Base-by-base conservation (phyloP, 805 yeast genomes). In the Nakazawaea molendinolei region DNA sequence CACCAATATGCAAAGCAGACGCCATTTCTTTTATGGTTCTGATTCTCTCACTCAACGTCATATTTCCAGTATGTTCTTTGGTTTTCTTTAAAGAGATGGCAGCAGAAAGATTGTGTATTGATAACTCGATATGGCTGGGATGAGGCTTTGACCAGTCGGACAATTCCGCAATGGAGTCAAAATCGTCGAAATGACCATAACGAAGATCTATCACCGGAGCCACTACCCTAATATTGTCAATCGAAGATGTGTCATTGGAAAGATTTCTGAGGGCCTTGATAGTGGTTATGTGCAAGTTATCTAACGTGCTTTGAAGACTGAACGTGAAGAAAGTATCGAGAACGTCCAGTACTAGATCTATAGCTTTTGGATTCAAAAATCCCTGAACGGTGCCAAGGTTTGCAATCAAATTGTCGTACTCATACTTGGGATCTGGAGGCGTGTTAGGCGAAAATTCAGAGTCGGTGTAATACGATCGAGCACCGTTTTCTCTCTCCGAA, bases 231-330 rank as follows among this genome's bases (percentile, higher is more conserved):
- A 71, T 10, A 40, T 69, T 76, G 18, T 51, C 48, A 5, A 67
- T 61, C n/a, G 53, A 45, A 1, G 66, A 56, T 9, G 27, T 37
- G 2, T 60, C 55, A 4, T 46, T 38, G 30, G 68, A 48, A 16
- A 58, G 51, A 6, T 34, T 34, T 18, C 62, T 56, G 18, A 84
- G 53, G 7, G 60, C 56, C 23, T 56, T 53, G 9, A 84, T 63
- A 3, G 81, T 71, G 8, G 74, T 72, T 13, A 73, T 53, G 41
- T 89, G 94, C 12, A 86, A 56, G 13, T 53, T 52, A 52, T 89
- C 96, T 46, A 87, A 58, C 5, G 76, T 61, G 9, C 66, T 61
- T 8, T 66, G 67, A 23, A 76, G 50, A 3, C 69, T 60, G 12
- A 61, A 58, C 13, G 53, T 55, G 17, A 62, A 58, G 23, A 76